These are phyloP conservation scores for Annulohypoxylon stygium DNA, from an alignment of 495 filamentous ascomycete genomes.

Conservation along the genomic window DNA sequence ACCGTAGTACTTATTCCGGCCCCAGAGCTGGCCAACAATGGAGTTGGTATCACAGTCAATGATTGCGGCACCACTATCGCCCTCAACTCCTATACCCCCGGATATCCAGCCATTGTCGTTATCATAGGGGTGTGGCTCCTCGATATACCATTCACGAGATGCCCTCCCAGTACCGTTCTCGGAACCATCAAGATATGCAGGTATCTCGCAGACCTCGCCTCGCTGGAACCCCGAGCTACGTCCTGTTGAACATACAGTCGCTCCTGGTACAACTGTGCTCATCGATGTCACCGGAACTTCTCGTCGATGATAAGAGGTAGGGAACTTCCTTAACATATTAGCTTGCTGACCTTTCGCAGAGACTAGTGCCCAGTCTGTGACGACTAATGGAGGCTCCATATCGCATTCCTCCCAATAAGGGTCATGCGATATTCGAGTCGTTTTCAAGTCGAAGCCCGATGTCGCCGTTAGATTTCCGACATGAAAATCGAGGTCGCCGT, in stretches of 20 bases:
- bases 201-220: slow-evolving; percentile 50
- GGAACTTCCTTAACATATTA: slow-evolving; percentile 50
- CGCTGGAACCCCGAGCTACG: slow-evolving; percentile 48
- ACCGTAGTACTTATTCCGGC: slow-evolving; percentile 51
- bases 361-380: slow-evolving; percentile 51
- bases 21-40: slow-evolving; percentile 55
- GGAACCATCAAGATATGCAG: slow-evolving; percentile 48
- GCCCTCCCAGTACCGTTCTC: slow-evolving; percentile 50
- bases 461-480: slow-evolving; percentile 47
- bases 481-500: slow-evolving; percentile 22
- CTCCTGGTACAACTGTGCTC: slow-evolving; percentile 36
- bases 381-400: slow-evolving; percentile 48
- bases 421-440: slow-evolving; percentile 51
- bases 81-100: slow-evolving; percentile 55
- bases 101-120: slow-evolving; percentile 53
- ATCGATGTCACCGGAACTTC: slow-evolving; percentile 41
- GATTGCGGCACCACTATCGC: slow-evolving; percentile 54
- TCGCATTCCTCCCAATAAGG: slow-evolving; percentile 52
- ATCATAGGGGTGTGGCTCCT: slow-evolving; percentile 48
- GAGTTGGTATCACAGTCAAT: slow-evolving; percentile 49
- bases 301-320: slow-evolving; percentile 35
- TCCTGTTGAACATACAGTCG: slow-evolving; percentile 45
- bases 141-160: slow-evolving; percentile 53
- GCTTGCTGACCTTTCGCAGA: slow-evolving; percentile 45
- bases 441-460: slow-evolving; percentile 50